Conservation (phyloP, 352 stramenopile species). For the Pythium phragmitis region DNA sequence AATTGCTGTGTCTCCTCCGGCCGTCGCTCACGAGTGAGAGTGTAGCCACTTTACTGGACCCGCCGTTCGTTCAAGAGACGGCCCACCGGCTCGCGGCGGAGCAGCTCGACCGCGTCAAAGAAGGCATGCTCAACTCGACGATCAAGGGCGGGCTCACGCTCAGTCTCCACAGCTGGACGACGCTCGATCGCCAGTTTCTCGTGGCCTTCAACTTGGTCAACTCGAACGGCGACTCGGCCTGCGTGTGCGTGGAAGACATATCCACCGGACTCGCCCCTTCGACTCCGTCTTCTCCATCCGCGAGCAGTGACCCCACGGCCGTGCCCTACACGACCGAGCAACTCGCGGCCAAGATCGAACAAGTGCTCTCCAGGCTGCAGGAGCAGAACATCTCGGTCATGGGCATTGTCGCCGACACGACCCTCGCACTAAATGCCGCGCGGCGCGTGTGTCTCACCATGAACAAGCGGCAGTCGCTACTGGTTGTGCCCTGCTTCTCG, state of each 20-base stretch:
- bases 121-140: conserved; percentile 80
- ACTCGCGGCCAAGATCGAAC: conserved; percentile 46
- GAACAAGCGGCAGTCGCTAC: conserved; percentile 42
- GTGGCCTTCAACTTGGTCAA: conserved; percentile 79
- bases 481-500: conserved; percentile 71
- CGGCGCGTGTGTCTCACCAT: conserved; percentile 40
- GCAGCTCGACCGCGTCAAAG: conserved; percentile 78
- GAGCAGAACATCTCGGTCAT: conserved; percentile 66
- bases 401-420: conserved; percentile 71
- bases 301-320: conserved; percentile 1
- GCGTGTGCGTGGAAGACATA: conserved; percentile 61
- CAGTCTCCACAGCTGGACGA: conserved; percentile 70
- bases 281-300: not conserved
- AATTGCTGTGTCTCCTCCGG: conserved; percentile 20
- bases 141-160: conserved; percentile 80
- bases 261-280: not conserved
- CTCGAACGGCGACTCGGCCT: conserved; percentile 73
- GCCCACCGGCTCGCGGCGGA: conserved; percentile 35
- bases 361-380: conserved; percentile 50
- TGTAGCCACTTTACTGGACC: conserved; percentile 32
- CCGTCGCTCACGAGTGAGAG: conserved; percentile 19
- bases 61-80: conserved; percentile 38
- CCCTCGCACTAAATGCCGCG: conserved; percentile 55
- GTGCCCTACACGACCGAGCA: conserved; percentile 29
- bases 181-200: conserved; percentile 60